A percentile compares a stretch with the other conserved stretches of the same genome.
These are phyloP conservation scores for Saturnispora silvae DNA, from an alignment of 805 yeast genomes.

Conservation along the genomic window DNA sequence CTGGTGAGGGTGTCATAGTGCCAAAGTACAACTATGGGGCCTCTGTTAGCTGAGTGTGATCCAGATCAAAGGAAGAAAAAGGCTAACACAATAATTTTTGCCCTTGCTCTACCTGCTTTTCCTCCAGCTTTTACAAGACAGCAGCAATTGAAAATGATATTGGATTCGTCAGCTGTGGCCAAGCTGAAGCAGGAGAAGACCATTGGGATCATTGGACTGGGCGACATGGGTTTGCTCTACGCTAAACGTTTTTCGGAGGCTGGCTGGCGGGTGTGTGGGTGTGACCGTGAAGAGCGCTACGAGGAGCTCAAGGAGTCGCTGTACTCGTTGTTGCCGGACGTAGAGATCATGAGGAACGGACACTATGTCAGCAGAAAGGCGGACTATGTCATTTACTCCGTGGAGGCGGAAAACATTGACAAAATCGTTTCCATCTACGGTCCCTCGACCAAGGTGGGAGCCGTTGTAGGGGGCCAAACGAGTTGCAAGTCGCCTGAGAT, in stretches of 20 bases:
- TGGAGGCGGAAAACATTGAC: constrained; percentile 80
- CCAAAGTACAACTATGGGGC: no score
- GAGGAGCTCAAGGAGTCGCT: constrained; percentile 30
- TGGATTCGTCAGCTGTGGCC: constrained; percentile 12
- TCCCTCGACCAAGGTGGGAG: constrained; percentile 77
- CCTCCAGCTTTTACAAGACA: no score
- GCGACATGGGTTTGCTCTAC: constrained; percentile 92
- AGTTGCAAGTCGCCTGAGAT: constrained; percentile 91
- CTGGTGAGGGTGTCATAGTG: no score
- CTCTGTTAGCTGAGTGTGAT: no score
- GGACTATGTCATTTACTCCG: constrained; percentile 82
- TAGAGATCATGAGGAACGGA: constrained; percentile 65
- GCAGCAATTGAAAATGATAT: no score
- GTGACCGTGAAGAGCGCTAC: constrained; percentile 66
- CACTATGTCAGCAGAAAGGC: constrained; percentile 70
- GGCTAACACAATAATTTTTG: no score
- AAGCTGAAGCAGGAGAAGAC: constrained; percentile 30
- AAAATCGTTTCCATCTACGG: constrained; percentile 69
- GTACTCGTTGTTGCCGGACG: constrained; percentile 18
- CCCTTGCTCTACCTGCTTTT: no score
- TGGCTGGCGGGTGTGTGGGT: constrained; percentile 85
- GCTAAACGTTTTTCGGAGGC: constrained; percentile 68
- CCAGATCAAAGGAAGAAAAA: no score
- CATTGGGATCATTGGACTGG: constrained; percentile 89
- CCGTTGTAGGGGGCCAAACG: constrained; percentile 97